Evolutionary conservation across 208 protist genomes (phyloP), one percentile per base, ranked within the genome.

Genomic region (Leishmania martiniquensis): DNA sequence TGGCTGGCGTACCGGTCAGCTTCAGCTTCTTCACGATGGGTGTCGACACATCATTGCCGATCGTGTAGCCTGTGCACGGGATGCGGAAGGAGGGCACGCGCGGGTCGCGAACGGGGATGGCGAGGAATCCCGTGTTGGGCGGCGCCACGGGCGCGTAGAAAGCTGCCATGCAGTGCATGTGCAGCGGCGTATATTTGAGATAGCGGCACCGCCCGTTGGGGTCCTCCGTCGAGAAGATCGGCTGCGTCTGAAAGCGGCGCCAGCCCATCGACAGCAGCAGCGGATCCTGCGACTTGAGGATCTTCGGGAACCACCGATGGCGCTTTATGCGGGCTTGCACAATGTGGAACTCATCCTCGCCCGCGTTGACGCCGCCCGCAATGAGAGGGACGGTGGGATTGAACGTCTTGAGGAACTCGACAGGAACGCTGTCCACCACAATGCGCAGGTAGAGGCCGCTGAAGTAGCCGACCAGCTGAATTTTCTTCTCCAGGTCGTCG

Each of bases 11-110:
- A 45, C 99, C 99, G 7, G 97, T 97, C 29, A 99, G 93, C 88
- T 99, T 99, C 39, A 99, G 93, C 89, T 99, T 99, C 93, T 99
- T 99, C 37, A 99, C 98, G 57, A 99, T 95, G 7, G 82, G 88
- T 47, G 98, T 94, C 25, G 87, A 80, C 34, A 95, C 80, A 83
- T 99, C 97, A 45, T 99, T 89, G 75, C 99, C 98, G n/a, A 99
- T 85, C 4, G 99, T 97, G 69, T 99, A 99, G 57, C 98, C 98
- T 6, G 98, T 99, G 70, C 95, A 98, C 7, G 93, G 82, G 68
- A 99, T 91, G 72, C 99, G 92, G 89, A 99, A 99, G 65, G 88
- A 80, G 44, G 86, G 44, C 29, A 87, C 87, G 34, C 77, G 77
- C 39, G 90, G 81, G 22, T 93, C 86, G 12, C 87, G 59, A 1